These are phyloP conservation scores for Thymus quinquecostatus DNA, from an alignment of 257 asterid genomes.

Conservation along the genomic window DNA sequence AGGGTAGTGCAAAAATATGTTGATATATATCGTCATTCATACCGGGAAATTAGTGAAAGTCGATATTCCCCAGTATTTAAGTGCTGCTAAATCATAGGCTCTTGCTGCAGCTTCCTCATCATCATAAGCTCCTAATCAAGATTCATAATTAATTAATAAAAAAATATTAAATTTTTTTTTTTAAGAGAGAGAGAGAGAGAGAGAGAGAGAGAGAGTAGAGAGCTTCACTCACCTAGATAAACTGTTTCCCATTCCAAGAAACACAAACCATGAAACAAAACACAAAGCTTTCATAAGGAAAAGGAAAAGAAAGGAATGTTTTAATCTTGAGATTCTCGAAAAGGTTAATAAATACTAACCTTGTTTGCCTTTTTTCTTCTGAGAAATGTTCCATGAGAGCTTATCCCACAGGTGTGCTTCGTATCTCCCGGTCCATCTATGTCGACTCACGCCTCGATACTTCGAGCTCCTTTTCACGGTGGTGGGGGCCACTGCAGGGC, in stretches of 20 bases:
- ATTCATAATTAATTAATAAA: not conserved
- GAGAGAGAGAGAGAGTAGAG: not conserved
- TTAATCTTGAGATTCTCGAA: too few species aligned
- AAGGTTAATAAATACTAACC: too few species aligned
- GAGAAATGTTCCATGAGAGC: slow-evolving; percentile 56
- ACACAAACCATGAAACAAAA: too few species aligned
- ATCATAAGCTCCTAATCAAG: slow-evolving; percentile 53
- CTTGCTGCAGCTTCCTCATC: slow-evolving; percentile 65
- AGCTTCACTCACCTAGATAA: slow-evolving; percentile 55
- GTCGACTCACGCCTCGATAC: slow-evolving; percentile 68
- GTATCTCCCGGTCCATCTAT: slow-evolving; percentile 58
- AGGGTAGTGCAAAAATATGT: not conserved
- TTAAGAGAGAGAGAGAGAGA: too few species aligned
- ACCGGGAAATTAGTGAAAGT: slow-evolving; percentile 59
- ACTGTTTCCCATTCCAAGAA: slow-evolving; percentile 23
- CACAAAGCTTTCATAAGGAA: too few species aligned
- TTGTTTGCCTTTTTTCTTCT: slow-evolving; percentile 63
- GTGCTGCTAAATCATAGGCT: slow-evolving; percentile 63
- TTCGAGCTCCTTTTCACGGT: slow-evolving; percentile 75
- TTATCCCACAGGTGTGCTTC: slow-evolving; percentile 68
- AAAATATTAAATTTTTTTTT: too few species aligned
- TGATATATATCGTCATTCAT: slow-evolving; percentile 23
- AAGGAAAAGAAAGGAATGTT: too few species aligned
- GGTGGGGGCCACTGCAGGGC: slow-evolving; percentile 34
- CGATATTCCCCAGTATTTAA: slow-evolving; percentile 60